A percentile compares a stretch with the other conserved stretches of the same genome.
Evolutionary conservation across 352 stramenopile species (phyloP).

Genomic region (Globisporangium viniferum): DNA sequence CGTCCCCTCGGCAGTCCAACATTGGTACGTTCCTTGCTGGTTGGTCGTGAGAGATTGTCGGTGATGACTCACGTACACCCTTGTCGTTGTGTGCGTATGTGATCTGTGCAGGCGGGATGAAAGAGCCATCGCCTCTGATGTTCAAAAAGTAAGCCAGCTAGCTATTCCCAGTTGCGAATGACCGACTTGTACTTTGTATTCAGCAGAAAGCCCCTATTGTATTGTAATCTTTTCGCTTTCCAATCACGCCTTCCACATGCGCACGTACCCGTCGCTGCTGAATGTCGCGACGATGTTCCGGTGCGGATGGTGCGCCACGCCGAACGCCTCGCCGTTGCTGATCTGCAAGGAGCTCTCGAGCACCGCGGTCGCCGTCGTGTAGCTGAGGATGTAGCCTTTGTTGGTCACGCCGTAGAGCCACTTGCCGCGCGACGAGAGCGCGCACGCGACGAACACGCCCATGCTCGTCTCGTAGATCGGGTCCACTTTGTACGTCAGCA

Average conservation of each 20-base stretch:
- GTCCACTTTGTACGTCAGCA: constrained; percentile 65
- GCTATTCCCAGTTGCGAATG: not conserved
- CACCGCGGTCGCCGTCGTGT: constrained; percentile 44
- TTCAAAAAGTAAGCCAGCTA: constrained; percentile 11
- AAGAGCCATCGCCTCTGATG: constrained; percentile 20
- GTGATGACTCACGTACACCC: too few species aligned
- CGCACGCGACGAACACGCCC: constrained; percentile 86
- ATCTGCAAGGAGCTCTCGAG: constrained; percentile 83
- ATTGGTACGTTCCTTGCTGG: not conserved
- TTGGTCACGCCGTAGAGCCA: constrained; percentile 88
- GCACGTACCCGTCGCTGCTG: constrained; percentile 79
- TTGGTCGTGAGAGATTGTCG: too few species aligned
- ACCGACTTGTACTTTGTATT: not conserved
- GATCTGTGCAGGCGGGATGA: not conserved
- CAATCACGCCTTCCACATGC: constrained; percentile 74
- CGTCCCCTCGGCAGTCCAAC: constrained; percentile 6
- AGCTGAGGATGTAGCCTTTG: constrained; percentile 79
- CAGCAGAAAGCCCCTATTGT: not conserved
- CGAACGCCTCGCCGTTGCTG: constrained; percentile 74
- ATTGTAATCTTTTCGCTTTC: not conserved
- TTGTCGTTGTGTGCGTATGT: not conserved
- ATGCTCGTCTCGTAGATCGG: constrained; percentile 55
- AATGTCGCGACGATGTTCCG: constrained; percentile 89
- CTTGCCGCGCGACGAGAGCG: constrained; percentile 75
- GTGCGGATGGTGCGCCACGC: constrained; percentile 84